Evolutionary conservation across 176 grass and related monocot genomes (phyloP).

Genomic region (Pontederia crassipes): DNA sequence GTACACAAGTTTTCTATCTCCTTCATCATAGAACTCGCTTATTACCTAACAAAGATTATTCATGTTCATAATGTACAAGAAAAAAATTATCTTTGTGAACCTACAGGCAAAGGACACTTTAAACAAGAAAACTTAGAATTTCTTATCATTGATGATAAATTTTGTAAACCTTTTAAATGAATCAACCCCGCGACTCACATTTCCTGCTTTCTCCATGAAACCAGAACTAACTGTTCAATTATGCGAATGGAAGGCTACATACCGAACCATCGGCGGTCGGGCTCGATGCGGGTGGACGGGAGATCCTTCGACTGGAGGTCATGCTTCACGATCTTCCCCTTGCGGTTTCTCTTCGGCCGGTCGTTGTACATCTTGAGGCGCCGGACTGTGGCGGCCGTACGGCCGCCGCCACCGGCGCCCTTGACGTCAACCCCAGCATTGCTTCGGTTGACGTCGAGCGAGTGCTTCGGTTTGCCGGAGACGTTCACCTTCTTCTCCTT

Average conservation of each 20-base stretch:
- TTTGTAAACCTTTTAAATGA: no score
- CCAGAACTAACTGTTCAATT: not conserved
- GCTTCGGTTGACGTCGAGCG: slow-evolving; percentile 77
- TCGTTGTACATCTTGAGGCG: slow-evolving; percentile 72
- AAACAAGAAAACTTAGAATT: no score
- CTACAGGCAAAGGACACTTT: not conserved
- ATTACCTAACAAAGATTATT: no score
- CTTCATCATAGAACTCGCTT: no score
- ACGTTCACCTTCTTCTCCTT: slow-evolving; percentile 87
- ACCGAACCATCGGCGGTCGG: slow-evolving; percentile 83
- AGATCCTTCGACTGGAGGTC: slow-evolving; percentile 81
- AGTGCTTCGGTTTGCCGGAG: slow-evolving; percentile 84
- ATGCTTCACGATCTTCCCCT: slow-evolving; percentile 53
- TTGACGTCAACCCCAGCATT: slow-evolving; percentile 55
- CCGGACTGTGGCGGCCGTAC: slow-evolving; percentile 63
- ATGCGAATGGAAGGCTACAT: not conserved
- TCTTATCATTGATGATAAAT: no score
- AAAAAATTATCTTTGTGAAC: not conserved
- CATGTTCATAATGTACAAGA: no score
- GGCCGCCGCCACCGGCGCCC: slow-evolving; percentile 34
- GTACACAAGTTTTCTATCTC: no score
- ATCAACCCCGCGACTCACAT: no score
- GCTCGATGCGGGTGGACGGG: slow-evolving; percentile 78
- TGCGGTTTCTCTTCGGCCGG: slow-evolving; percentile 47
- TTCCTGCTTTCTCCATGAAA: not conserved